phyloP scores from a whole-genome alignment of 2,329 filamentous ascomycete species.

The Xylariaceae sp. region DNA sequence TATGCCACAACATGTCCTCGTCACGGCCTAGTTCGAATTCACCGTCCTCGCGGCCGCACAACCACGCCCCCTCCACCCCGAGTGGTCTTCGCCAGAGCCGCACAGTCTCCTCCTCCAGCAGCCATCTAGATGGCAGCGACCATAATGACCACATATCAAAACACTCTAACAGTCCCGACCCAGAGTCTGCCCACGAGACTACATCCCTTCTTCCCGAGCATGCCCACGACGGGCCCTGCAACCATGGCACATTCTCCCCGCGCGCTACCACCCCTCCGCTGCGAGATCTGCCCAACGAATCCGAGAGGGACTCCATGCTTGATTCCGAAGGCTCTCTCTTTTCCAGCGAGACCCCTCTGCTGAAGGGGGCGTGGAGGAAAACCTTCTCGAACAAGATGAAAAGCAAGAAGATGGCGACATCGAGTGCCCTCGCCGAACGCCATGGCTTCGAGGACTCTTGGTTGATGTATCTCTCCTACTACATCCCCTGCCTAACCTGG shows the following conservation, averaged over 20 bases:
- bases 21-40: too few species aligned
- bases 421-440: conserved; percentile 66
- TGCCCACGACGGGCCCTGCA: conserved; percentile 52
- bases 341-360: conserved; percentile 36
- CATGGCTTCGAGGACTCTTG: conserved; percentile 72
- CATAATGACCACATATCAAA: conserved; percentile 13
- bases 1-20: too few species aligned
- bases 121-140: conserved; percentile 5
- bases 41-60: conserved; percentile 6
- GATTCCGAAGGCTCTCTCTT: conserved; percentile 36
- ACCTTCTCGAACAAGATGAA: conserved; percentile 51
- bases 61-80: conserved; percentile 30
- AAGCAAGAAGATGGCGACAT: conserved; percentile 69
- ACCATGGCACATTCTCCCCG: conserved; percentile 76
- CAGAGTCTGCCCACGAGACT: conserved; percentile 42
- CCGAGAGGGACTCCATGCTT: conserved; percentile 30
- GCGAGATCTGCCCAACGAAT: conserved; percentile 30
- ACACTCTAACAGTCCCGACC: conserved; percentile 5
- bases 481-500: conserved; percentile 89
- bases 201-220: conserved; percentile 46
- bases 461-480: conserved; percentile 88
- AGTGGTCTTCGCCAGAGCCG: conserved; percentile 32
- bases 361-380: conserved; percentile 43
- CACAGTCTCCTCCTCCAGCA: conserved; percentile 19
- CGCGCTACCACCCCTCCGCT: conserved; percentile 51